Evolutionary conservation across 129 eudicot species (phyloP).

Genomic region (Rutidosis leptorrhynchoides): DNA sequence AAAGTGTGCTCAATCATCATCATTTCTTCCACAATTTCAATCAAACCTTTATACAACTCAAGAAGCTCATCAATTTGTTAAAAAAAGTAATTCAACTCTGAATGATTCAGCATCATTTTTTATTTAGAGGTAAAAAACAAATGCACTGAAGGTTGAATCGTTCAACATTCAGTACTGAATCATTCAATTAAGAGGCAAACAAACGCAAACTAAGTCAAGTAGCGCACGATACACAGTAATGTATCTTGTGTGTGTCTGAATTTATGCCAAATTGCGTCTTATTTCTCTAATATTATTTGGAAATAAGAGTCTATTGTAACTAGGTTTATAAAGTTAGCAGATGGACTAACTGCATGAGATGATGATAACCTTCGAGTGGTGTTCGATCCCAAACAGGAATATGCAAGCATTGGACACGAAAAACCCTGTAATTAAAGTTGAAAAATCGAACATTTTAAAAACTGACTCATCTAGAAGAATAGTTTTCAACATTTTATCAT

Average conservation of each 20-base stretch:
- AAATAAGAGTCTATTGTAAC: neutral
- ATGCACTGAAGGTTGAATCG: too few species aligned
- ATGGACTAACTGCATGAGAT: slow-evolving; percentile 1
- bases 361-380: slow-evolving; percentile 50
- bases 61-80: neutral
- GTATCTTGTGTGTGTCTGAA: neutral
- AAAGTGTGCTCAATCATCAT: slow-evolving; percentile 60
- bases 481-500: neutral
- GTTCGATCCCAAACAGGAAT: slow-evolving; percentile 63
- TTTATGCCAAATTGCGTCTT: neutral
- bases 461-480: neutral
- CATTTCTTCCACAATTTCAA: slow-evolving; percentile 52
- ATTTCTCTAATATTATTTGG: neutral
- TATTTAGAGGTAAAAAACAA: too few species aligned
- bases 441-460: neutral
- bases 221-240: neutral
- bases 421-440: slow-evolving; percentile 38
- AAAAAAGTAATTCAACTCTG: too few species aligned
- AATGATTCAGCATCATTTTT: too few species aligned
- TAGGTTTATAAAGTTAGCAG: neutral
- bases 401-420: slow-evolving; percentile 60
- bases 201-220: neutral
- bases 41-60: slow-evolving; percentile 44
- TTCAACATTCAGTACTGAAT: too few species aligned
- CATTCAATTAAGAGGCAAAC: too few species aligned